phyloP scores from a whole-genome alignment of 306 rosid species.

The Oxytropis ochrocephala region DNA sequence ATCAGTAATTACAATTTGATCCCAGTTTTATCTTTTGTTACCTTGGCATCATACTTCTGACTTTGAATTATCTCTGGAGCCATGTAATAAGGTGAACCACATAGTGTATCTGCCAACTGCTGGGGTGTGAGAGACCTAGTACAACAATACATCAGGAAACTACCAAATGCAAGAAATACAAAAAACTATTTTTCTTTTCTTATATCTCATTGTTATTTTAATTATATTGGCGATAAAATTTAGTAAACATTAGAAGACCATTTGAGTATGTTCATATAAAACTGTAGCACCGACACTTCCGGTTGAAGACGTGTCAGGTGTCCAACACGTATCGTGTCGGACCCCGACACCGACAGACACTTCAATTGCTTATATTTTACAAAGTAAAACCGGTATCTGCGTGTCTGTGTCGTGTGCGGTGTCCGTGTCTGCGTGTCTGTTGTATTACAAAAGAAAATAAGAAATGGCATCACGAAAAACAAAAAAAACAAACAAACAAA shows the following conservation, averaged over 20 bases:
- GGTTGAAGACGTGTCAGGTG: no score
- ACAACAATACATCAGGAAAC: conserved; percentile 24
- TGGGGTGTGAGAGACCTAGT: conserved; percentile 71
- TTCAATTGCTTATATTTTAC: no score
- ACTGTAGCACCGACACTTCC: no score
- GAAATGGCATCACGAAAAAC: no score
- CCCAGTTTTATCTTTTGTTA: conserved; percentile 28
- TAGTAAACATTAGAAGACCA: not conserved
- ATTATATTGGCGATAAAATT: conserved; percentile 1
- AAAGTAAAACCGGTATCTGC: no score
- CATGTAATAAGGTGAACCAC: conserved; percentile 98
- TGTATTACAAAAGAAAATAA: not conserved
- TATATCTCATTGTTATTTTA: not conserved
- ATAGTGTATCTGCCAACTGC: conserved; percentile 75
- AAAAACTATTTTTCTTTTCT: not conserved
- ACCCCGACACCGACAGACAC: no score
- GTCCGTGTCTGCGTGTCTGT: no score
- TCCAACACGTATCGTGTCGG: no score
- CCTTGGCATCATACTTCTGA: conserved; percentile 86
- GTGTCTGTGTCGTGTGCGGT: no score
- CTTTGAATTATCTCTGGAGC: conserved; percentile 88
- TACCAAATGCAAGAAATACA: not conserved
- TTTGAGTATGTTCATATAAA: conserved; percentile 9
- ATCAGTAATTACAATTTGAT: not conserved
- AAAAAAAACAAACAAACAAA: not conserved